These are phyloP conservation scores for Penicillium steckii DNA, from an alignment of 495 filamentous ascomycete genomes.

Conservation along the genomic window DNA sequence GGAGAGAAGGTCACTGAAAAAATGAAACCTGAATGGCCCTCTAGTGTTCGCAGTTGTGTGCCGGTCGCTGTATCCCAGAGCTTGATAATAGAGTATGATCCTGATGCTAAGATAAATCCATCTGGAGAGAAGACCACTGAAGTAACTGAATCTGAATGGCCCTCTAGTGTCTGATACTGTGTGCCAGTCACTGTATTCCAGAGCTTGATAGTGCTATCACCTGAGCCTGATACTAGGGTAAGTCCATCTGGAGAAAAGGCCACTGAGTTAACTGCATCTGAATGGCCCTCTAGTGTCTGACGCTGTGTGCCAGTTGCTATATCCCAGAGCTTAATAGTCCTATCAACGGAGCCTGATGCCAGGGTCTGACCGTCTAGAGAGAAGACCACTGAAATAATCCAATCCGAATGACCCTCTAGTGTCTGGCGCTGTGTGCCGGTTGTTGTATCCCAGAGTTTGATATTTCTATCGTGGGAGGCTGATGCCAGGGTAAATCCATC, in stretches of 20 bases:
- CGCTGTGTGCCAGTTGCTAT: background rate
- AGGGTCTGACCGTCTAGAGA: background rate
- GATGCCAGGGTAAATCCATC: background rate
- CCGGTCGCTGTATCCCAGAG: slow-evolving; percentile 2
- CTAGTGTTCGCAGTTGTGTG: background rate
- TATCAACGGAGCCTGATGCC: background rate
- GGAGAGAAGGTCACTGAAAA: slow-evolving; percentile 25
- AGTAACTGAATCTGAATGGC: slow-evolving; percentile 11
- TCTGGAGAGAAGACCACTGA: slow-evolving; percentile 22
- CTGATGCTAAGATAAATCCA: slow-evolving; percentile 11
- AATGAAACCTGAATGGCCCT: slow-evolving; percentile 19
- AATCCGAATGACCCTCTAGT: background rate
- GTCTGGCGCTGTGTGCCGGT: background rate
- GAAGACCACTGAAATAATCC: background rate
- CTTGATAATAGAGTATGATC: slow-evolving; percentile 6
- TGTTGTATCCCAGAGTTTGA: background rate
- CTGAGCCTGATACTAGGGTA: background rate
- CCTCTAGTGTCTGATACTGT: slow-evolving; percentile 19
- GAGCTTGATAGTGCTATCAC: background rate
- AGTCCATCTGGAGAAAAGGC: background rate
- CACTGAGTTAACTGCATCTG: background rate
- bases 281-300: background rate
- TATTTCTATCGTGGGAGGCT: background rate
- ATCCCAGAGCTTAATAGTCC: background rate
- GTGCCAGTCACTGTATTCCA: too few species aligned